phyloP scores from a whole-genome alignment of 1,284 basidiomycete species.

The Trichosporon sp. region DNA sequence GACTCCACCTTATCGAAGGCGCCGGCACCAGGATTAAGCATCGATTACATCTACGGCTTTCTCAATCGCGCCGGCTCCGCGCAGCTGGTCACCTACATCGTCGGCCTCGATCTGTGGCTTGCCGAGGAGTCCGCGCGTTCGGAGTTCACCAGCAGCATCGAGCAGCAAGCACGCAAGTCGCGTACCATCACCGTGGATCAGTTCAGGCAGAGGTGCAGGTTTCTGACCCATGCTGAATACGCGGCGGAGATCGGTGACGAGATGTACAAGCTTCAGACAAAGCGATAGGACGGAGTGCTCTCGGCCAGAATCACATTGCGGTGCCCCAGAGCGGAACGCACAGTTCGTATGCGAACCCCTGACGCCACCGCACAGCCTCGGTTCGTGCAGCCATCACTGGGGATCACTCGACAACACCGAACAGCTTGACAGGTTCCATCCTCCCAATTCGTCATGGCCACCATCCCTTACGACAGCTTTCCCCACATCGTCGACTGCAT shows the following conservation, averaged over 20 bases:
- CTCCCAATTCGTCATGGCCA: neutral
- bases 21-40: neutral
- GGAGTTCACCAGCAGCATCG: neutral
- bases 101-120: neutral
- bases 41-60: slow-evolving; percentile 3
- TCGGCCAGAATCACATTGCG: too few species aligned
- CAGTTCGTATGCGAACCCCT: too few species aligned
- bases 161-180: neutral
- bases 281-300: neutral
- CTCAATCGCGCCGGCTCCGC: slow-evolving; percentile 4
- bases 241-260: neutral
- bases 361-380: too few species aligned
- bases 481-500: neutral
- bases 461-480: neutral
- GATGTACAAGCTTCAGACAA: neutral
- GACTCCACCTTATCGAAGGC: neutral
- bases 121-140: neutral
- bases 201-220: neutral
- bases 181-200: neutral
- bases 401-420: neutral
- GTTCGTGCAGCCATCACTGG: too few species aligned
- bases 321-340: too few species aligned
- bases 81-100: slow-evolving; percentile 1
- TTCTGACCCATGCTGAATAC: neutral
- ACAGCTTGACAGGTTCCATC: neutral